Evolutionary conservation across 495 filamentous ascomycete genomes (phyloP).

Genomic region (Aspergillus saccharolyticus): DNA sequence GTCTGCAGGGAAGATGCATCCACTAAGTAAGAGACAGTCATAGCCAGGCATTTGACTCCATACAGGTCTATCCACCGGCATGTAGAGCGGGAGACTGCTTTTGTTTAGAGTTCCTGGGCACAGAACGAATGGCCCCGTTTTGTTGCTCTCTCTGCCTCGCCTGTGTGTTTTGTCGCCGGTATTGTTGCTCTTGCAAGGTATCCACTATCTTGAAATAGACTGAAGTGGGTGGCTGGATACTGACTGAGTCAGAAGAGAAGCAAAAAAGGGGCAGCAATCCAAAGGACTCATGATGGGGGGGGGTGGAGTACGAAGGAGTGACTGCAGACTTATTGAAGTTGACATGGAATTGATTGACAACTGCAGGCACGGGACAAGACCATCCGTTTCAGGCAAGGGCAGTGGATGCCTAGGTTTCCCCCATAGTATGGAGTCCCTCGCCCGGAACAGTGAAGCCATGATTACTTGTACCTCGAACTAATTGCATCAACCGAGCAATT

Average conservation of each 20-base stretch:
- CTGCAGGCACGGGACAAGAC: slow-evolving; percentile 5
- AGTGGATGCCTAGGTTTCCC: not conserved
- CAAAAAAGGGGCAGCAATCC: not conserved
- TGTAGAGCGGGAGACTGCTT: slow-evolving; percentile 11
- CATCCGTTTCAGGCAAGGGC: not conserved
- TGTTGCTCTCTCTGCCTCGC: not conserved
- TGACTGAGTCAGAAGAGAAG: not conserved
- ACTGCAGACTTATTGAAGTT: no score
- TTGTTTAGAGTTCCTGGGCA: slow-evolving; percentile 5
- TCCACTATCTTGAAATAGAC: not conserved
- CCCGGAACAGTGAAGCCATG: no score
- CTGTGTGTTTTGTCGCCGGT: not conserved
- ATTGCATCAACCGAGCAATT: not conserved
- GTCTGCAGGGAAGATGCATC: slow-evolving; percentile 20
- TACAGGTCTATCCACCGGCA: slow-evolving; percentile 8
- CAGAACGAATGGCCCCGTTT: not conserved
- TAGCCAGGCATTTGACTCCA: slow-evolving; percentile 13
- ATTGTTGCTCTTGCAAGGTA: not conserved
- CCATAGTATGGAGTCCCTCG: not conserved
- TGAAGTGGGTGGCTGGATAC: not conserved
- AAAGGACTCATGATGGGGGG: no score
- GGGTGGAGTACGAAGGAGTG: no score
- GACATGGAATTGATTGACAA: not conserved
- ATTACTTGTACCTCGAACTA: no score
- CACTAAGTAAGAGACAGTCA: slow-evolving; percentile 16